Evolutionary conservation across 2,329 filamentous ascomycete genomes (phyloP).

Genomic region (Cercospora brassicicola): DNA sequence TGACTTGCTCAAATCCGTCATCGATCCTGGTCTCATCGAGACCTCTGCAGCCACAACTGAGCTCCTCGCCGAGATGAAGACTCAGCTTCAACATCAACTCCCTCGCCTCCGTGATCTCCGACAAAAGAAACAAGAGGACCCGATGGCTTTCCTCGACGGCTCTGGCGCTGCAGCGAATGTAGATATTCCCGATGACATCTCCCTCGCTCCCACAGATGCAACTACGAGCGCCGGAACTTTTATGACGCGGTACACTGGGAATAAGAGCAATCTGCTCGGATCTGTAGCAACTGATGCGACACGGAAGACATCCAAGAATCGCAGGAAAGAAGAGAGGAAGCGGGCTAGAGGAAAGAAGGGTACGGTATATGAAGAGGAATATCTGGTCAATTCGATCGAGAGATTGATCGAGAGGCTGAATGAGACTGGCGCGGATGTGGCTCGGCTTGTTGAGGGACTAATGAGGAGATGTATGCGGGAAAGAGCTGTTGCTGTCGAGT

Average conservation of each 20-base stretch:
- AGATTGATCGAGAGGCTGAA: conserved; percentile 82
- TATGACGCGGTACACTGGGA: conserved; percentile 83
- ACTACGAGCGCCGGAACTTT: conserved; percentile 73
- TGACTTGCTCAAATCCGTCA: conserved; percentile 64
- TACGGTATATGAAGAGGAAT: conserved; percentile 97
- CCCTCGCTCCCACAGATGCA: conserved; percentile 79
- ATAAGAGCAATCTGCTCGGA: conserved; percentile 59
- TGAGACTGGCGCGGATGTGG: conserved; percentile 68
- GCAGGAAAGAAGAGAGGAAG: conserved; percentile 89
- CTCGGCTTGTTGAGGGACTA: conserved; percentile 72
- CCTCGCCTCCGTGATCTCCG: conserved; percentile 82
- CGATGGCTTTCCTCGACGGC: conserved; percentile 83
- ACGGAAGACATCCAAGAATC: conserved; percentile 82
- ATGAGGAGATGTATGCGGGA: conserved; percentile 83
- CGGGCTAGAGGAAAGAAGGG: conserved; percentile 92
- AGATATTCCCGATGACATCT: conserved; percentile 89
- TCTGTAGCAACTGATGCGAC: conserved; percentile 72
- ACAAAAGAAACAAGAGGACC: conserved; percentile 76
- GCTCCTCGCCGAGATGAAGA: conserved; percentile 87
- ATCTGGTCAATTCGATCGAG: conserved; percentile 83
- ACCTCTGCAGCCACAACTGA: conserved; percentile 81
- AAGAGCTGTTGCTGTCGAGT: conserved; percentile 74
- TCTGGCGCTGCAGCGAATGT: conserved; percentile 44
- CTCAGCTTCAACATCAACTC: conserved; percentile 78
- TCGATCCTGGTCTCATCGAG: conserved; percentile 79